Conservation (phyloP, 108 stramenopile genomes). For the Schizochytrium sp. region DNA sequence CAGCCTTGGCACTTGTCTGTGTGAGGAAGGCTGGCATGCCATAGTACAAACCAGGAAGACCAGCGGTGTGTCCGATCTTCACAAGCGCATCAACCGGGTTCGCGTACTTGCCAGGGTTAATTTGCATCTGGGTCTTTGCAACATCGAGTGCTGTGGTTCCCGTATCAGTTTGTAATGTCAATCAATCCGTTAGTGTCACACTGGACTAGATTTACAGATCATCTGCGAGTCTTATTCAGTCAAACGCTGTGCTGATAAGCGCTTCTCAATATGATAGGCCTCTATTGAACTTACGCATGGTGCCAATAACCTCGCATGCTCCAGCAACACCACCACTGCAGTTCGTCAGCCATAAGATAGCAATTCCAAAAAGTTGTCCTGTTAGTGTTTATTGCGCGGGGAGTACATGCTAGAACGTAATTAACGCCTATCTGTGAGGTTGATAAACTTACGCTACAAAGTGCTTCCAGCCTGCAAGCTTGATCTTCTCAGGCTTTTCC, state of each 20-base stretch:
- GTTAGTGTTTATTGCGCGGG: neutral
- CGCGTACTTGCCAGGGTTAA: constrained; percentile 30
- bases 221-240: no score
- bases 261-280: neutral
- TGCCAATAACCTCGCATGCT: constrained; percentile 56
- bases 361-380: neutral
- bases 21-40: constrained; percentile 58
- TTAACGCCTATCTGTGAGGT: neutral
- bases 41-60: constrained; percentile 50
- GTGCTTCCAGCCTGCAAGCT: constrained; percentile 57
- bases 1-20: constrained; percentile 32
- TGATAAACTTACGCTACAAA: constrained; percentile 24
- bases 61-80: constrained; percentile 22
- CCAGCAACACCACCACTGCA: constrained; percentile 44
- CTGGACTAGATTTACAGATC: no score
- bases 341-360: neutral
- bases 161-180: no score
- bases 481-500: constrained; percentile 41
- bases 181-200: no score
- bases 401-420: neutral
- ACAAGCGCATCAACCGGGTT: constrained; percentile 42
- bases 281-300: constrained; percentile 23
- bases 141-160: neutral
- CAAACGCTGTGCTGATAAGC: no score
- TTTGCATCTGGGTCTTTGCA: constrained; percentile 59